Base-by-base conservation (phyloP, 257 asterid species). In the Haberlea rhodopensis region DNA sequence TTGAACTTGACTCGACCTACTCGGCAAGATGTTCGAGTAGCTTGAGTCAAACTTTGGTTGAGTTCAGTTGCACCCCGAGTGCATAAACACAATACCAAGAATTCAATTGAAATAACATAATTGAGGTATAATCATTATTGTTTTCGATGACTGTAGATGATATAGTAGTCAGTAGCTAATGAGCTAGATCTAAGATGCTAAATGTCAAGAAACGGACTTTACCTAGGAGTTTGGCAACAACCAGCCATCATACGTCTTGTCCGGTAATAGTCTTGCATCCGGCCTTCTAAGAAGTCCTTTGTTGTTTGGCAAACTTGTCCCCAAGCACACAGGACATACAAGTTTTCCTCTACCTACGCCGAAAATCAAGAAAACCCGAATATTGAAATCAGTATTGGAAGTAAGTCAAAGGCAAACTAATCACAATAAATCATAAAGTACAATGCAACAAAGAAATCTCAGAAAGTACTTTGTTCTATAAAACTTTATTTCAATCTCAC, bases 261-360 rank as follows among this genome's bases (percentile, higher is more conserved):
- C 97, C 5, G 89, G 96, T 79, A 89, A 76, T 63, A 87, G 60
- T 15, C 57, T 58, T 56, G 96, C 99, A 8, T 82, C 99, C 20
- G 96, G 99, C 80, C 99, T 76, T 76, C 99, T 76, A 51, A 92
- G 96, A 65, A 92, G 95, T 23, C 97, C 99, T 83, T 89, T 92
- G 82, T 84, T 92, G 78, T 92, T 92, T 13, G 95, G 91, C 60
- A 92, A 26, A 76, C 99, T 97, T 22, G 99, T 89, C 49, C 99
- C 99, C 65, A 92, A 65, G 69, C 99, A 92, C 7, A 92, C 96
- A 0, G 97, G 99, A 61, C 99, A 92, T 1, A 87, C 99, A 60
- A 89, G 76, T 61, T 87, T 92, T 71, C 99, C 99, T 72, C 99
- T 78, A 29, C 98, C 97, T 91, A 84, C 78, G 56, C 31, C 24